phyloP scores from a whole-genome alignment of 2,329 filamentous ascomycete genomes.

The Scedosporium dehoogii region DNA sequence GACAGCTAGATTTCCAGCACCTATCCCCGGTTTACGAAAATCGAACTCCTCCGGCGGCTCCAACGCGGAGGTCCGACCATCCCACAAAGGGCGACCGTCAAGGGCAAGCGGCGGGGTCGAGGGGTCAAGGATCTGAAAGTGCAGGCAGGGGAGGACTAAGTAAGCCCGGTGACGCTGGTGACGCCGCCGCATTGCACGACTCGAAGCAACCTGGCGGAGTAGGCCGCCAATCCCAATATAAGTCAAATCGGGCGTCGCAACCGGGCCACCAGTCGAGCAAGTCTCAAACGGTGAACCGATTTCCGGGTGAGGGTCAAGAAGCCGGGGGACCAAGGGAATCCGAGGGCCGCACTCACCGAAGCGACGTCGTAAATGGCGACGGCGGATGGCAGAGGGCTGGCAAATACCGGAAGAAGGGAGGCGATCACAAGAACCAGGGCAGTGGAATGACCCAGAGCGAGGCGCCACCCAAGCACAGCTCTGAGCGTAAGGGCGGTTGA shows the following conservation, averaged over 20 bases:
- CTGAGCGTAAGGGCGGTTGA: conserved; percentile 55
- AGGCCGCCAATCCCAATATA: conserved; percentile 9
- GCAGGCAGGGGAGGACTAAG: conserved; percentile 14
- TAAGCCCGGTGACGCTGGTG: conserved; percentile 11
- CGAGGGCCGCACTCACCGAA: conserved; percentile 25
- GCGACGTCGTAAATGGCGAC: conserved; percentile 18
- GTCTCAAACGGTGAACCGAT: conserved; percentile 26
- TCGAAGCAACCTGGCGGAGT: conserved; percentile 10
- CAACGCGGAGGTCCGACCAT: conserved; percentile 42
- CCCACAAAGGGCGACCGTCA: conserved; percentile 13
- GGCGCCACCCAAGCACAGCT: conserved; percentile 45
- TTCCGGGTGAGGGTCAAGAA: conserved; percentile 39
- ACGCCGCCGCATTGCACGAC: conserved; percentile 12
- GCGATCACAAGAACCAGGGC: conserved; percentile 34
- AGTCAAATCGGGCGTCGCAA: conserved; percentile 10
- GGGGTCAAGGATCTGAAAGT: conserved; percentile 2
- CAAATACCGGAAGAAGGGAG: conserved; percentile 41
- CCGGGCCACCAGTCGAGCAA: conserved; percentile 13
- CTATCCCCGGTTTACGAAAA: conserved; percentile 69
- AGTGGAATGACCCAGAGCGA: conserved; percentile 37
- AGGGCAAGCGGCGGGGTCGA: conserved; percentile 3
- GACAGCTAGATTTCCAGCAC: conserved; percentile 31
- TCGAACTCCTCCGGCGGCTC: conserved; percentile 59
- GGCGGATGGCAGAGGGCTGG: conserved; percentile 49
- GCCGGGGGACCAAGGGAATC: conserved; percentile 42